Evolutionary conservation across 139 green algal genomes (phyloP), one percentile per base, ranked within the genome.

Genomic region (Volvox reticuliferus): DNA sequence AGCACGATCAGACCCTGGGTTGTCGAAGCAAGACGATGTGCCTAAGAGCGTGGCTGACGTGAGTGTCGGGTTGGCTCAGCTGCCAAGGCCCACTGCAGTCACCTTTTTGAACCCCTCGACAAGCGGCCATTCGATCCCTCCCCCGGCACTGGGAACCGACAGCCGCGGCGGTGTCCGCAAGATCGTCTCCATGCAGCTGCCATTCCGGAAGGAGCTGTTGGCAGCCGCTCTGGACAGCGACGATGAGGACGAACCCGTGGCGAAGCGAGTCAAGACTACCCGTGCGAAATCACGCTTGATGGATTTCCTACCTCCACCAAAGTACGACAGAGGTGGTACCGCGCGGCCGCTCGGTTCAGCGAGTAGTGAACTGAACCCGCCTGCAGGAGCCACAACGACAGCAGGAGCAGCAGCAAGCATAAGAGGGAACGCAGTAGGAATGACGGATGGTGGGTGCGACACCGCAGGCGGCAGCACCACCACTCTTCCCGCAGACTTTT

Each of bases 241-340:
- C 71, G 94, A 95, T 0, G 91, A 94, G 13, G 92, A 95, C 21
- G 84, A 92, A 32, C 68, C 84, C 28, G 90, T 79, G 21, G 85
- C 85, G 2, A 94, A 94, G 71, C 78, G 75, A 1, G 21, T 86
- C 20, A 79, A 82, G 67, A 36, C 37, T 3, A 32, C 62, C 17
- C 61, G 77, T 69, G 83, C 33, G 6, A 93, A 94, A 76, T 90
- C 82, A 36, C 90, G 86, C 50, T 90, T 96, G 18, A 87, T 94
- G 26, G 93, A 95, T 81, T 93, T 96, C 36, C 92, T 98, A 77
- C 96, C 96, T 1, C 68, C 94, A 13, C 96, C 96, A 32, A 97
- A 96, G 76, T 55, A 69, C 22, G 82, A 78, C 37, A 82, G 73
- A 36, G 35, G 79, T 65, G 35, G 79, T 65, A 35, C 89, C 86